Percentiles rank a stretch among this genome's conserved stretches.
These are phyloP conservation scores for Pichia sp. DNA, from an alignment of 1,139 yeast species.

Conservation along the genomic window DNA sequence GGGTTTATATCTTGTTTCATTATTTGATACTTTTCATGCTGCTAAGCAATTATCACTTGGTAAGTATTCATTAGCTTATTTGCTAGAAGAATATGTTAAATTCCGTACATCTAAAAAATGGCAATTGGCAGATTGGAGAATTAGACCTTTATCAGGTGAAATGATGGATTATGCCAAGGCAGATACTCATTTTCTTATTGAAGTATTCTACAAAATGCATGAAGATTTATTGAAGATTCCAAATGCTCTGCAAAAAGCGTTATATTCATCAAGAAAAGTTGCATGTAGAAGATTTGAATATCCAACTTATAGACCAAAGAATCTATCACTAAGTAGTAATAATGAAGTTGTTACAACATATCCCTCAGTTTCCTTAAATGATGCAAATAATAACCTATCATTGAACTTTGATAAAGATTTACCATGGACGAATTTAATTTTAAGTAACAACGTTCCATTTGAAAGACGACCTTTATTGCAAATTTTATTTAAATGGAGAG, in stretches of 20 bases:
- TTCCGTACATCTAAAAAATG: conserved; percentile 90
- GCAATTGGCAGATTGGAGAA: conserved; percentile 96
- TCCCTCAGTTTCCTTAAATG: conserved; percentile 25
- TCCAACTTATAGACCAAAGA: conserved; percentile 50
- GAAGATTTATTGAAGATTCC: conserved; percentile 40
- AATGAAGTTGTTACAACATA: conserved; percentile 23
- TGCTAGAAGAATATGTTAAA: conserved; percentile 72
- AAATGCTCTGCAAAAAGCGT: conserved; percentile 52
- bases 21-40: conserved; percentile 93
- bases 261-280: conserved; percentile 71
- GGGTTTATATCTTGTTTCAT: conserved; percentile 81
- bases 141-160: conserved; percentile 71
- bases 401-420: conserved; percentile 29
- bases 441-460: conserved; percentile 58
- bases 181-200: conserved; percentile 85
- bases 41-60: conserved; percentile 72
- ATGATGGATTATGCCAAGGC: conserved; percentile 88
- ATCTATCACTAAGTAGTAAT: conserved; percentile 18
- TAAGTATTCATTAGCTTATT: conserved; percentile 74
- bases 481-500: conserved; percentile 78
- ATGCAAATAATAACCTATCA: conserved; percentile 14
- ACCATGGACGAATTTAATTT: conserved; percentile 55
- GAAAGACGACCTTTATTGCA: conserved; percentile 52
- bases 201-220: conserved; percentile 70
- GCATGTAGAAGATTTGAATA: conserved; percentile 80